Base-by-base conservation (phyloP, 2,329 filamentous ascomycete species). In the Fusarium concolor region DNA sequence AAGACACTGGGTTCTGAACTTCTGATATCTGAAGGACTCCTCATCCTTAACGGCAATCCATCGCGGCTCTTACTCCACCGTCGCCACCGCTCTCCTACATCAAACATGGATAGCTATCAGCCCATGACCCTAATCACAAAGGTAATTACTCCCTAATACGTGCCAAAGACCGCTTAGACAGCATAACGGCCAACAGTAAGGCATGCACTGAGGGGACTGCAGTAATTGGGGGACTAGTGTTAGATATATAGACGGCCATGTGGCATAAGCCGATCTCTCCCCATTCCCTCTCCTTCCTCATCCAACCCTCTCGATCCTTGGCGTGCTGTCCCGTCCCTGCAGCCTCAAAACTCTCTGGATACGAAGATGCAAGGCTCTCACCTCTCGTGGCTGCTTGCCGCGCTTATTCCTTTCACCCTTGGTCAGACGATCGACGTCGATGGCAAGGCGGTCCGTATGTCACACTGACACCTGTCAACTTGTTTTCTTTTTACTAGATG, bases 371-470 rank as follows among this genome's bases (percentile, higher is more conserved):
- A 52, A 35, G 57, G 37, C 47, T 56, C 67, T 31, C 51, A 35
- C 24, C 15, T 57, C 10, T 52, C 52, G 31, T 71, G 68, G 68
- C 64, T 71, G 22, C 45, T 70, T 41, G 59, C 60, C 38, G 67
- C 42, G 29, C 47, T 61, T 26, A 26, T 65, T 29, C 62, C 53
- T 10, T 24, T 64, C 24, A 41, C 67, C 39, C 51, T 68, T 44
- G 64, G 60, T 26, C 68, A 70, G 60, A 70, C 68, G 12, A 70
- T 70, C 46, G 56, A 56, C 5, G 60, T 71, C 42, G 64, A 68
- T 37, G 68, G 68, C 54, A 26, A 71, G 56, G 18, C 60, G 10
- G 64, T 71, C 33, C 46, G 68, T 70, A 71, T 29, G 67, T 70
- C 44, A 53, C 46, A 49, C 15, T 15, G n/a, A 18, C 35, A 28